Base-by-base conservation (phyloP, 2,329 filamentous ascomycete species). In the Zymoseptoria passerinii region DNA sequence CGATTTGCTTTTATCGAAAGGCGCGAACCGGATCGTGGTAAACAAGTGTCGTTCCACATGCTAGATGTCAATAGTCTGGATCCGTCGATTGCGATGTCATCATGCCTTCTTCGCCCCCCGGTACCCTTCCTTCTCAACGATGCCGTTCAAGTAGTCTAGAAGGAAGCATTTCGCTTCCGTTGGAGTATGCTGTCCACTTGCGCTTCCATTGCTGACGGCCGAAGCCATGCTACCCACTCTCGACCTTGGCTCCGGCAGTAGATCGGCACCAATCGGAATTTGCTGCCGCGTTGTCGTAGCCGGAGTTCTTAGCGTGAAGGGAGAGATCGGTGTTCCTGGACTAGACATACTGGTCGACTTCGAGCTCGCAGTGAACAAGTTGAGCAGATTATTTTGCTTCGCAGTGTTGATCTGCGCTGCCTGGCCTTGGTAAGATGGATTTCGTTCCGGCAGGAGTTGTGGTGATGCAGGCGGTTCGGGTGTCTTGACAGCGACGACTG, bases 131-230 rank as follows among this genome's bases (percentile, higher is more conserved):
- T 68, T 69, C 63, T 65, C 60, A 28, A 72, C 70, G 3, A 73
- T 70, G 1, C 70, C 70, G 61, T 73, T 71, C 19, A 73, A 59
- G 57, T 70, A 73, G 40, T 65, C 68, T 60, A 72, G 58, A 61
- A 73, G 61, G 50, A 73, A 70, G 44, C 67, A 70, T 61, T 71
- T 72, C 8, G 66, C 65, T 59, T 73, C 68, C 1, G 56, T 57
- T 13, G 61, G 61, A 1, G 62, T 64, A 19, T 64, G 62, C 51
- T 59, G 58, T 8, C 63, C 62, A 23, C 60, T 68, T 13, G 51
- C 55, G 48, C 56, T 63, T 16, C 66, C 63, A 40, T 62, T 64
- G 50, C 65, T 66, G 29, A 54, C 58, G 20, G 58, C 57, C 28
- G 60, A 66, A 5, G 61, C 59, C 28, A 67, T 60, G 55, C 66